phyloP scores from a whole-genome alignment of 2,329 filamentous ascomycete genomes.

The Venturia pyrina region DNA sequence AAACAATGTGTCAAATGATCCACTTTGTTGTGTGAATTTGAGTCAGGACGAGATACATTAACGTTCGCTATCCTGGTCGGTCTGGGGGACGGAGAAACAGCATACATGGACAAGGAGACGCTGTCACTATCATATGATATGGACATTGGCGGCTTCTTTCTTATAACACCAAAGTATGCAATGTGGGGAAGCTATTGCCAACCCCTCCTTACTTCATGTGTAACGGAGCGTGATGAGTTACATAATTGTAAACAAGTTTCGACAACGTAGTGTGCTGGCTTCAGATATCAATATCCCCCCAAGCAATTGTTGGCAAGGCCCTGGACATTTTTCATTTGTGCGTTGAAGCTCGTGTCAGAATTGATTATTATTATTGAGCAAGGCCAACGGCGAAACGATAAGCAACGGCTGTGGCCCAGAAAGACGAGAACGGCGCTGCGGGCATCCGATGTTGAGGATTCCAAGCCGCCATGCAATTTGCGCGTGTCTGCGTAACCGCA shows the following conservation, averaged over 20 bases:
- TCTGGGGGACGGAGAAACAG: neutral
- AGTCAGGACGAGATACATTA: neutral
- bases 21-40: neutral
- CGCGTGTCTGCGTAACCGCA: neutral
- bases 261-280: neutral
- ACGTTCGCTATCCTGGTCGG: neutral
- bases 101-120: neutral
- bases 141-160: neutral
- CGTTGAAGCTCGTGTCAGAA: neutral
- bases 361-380: neutral
- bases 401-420: neutral
- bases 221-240: neutral
- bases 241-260: neutral
- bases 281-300: neutral
- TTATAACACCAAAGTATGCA: neutral
- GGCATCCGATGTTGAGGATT: neutral
- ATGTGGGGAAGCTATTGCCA: neutral
- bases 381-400: neutral
- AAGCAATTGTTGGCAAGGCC: neutral
- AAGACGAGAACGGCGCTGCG: neutral
- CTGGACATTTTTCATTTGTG: neutral
- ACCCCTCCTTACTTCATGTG: neutral
- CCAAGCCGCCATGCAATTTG: neutral
- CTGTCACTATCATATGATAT: neutral
- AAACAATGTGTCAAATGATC: conserved; percentile 2